These are phyloP conservation scores for Puccinia polysora DNA, from an alignment of 1,284 basidiomycete genomes.

Conservation along the genomic window DNA sequence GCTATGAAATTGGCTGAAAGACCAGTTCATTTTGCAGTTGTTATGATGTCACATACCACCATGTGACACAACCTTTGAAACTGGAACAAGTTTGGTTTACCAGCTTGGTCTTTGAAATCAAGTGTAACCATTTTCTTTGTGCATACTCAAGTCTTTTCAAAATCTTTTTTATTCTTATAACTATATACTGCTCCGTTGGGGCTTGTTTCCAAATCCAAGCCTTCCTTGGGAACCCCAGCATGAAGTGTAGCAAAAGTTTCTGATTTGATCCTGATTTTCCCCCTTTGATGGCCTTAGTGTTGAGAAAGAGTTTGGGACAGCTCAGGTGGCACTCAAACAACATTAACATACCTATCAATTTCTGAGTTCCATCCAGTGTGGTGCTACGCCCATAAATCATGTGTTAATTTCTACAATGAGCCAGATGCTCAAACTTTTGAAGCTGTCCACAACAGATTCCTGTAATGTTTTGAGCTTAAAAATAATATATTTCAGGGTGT, in stretches of 20 bases:
- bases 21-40: too few relatives aligned
- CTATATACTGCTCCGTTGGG: slow-evolving; percentile 9
- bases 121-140: background rate
- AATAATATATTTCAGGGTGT: too few relatives aligned
- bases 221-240: background rate
- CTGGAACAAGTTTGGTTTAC: background rate
- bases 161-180: slow-evolving; percentile 7
- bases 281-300: background rate
- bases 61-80: too few relatives aligned
- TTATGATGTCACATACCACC: too few relatives aligned
- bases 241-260: background rate
- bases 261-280: slow-evolving; percentile 3
- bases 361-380: background rate
- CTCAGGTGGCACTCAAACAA: slow-evolving; percentile 9
- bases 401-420: slow-evolving; percentile 1
- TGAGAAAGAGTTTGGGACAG: background rate
- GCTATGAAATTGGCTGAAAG: too few relatives aligned
- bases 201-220: background rate
- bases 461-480: too few relatives aligned
- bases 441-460: background rate
- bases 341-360: slow-evolving; percentile 16
- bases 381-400: slow-evolving; percentile 8
- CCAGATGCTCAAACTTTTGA: background rate
- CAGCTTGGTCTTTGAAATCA: background rate
- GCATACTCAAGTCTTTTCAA: background rate